Evolutionary conservation across 2,329 filamentous ascomycete species (phyloP).

Genomic region (Cryphonectria japonica): DNA sequence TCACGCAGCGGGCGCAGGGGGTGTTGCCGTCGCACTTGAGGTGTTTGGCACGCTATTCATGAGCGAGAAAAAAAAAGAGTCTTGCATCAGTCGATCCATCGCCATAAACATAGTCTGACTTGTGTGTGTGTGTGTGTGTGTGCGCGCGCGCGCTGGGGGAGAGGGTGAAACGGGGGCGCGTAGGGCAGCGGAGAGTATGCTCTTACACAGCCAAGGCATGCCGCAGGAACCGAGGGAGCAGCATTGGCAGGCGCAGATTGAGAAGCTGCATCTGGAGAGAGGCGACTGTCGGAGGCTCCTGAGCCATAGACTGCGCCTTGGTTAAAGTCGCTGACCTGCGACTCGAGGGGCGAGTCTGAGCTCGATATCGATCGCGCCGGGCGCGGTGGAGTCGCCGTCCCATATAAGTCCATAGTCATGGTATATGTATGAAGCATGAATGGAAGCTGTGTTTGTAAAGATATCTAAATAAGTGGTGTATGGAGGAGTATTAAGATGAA

Average conservation of each 20-base stretch:
- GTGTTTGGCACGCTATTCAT: constrained; percentile 62
- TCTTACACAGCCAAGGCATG: constrained; percentile 61
- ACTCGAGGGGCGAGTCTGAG: constrained; percentile 26
- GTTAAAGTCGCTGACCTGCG: constrained; percentile 24
- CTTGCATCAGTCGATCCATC: constrained; percentile 19
- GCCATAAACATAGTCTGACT: neutral
- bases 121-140: no score
- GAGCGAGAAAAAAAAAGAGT: neutral
- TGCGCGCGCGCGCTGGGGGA: no score
- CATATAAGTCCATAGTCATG: constrained; percentile 25
- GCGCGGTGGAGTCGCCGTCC: constrained; percentile 10
- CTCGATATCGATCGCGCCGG: constrained; percentile 21
- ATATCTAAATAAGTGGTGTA: neutral
- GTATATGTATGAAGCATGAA: neutral
- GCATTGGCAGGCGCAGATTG: constrained; percentile 10
- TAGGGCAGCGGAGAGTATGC: constrained; percentile 6
- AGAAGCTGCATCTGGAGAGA: constrained; percentile 17
- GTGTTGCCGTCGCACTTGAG: constrained; percentile 75
- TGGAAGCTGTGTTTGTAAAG: neutral
- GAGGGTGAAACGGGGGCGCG: neutral
- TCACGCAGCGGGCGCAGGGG: constrained; percentile 70
- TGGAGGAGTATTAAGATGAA: neutral
- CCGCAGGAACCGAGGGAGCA: constrained; percentile 49
- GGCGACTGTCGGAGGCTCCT: constrained; percentile 30
- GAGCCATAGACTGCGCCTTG: constrained; percentile 32